These are phyloP conservation scores for Guadua angustifolia DNA, from an alignment of 176 grass and related monocot species.

Conservation along the genomic window DNA sequence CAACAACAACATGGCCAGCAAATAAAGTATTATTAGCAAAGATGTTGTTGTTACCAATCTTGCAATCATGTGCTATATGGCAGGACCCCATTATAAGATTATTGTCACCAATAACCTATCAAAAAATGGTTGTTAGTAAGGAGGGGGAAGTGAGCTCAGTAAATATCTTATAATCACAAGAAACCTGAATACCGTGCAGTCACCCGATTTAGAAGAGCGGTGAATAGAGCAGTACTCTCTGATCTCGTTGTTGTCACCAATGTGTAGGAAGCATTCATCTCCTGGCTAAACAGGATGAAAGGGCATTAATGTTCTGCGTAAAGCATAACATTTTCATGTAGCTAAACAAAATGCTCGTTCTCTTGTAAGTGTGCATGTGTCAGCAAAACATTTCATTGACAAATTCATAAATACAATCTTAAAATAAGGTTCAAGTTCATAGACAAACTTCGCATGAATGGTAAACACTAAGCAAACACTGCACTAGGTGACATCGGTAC, in stretches of 20 bases:
- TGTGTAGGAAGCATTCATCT: conserved; percentile 77
- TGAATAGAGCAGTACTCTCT: conserved; percentile 85
- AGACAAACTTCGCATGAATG: conserved; percentile 1
- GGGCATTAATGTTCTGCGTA: conserved; percentile 1
- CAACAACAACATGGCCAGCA: conserved; percentile 84
- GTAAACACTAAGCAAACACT: neutral
- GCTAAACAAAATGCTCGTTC: neutral
- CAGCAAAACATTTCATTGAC: neutral
- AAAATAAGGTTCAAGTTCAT: conserved; percentile 1
- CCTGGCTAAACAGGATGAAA: conserved; percentile 51
- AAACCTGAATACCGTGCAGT: conserved; percentile 65
- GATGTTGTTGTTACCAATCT: conserved; percentile 87
- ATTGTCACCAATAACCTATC: conserved; percentile 83
- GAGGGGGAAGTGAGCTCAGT: neutral
- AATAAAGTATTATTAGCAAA: conserved; percentile 94
- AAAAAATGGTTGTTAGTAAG: conserved; percentile 38
- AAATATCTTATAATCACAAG: conserved; percentile 46
- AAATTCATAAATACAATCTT: conserved; percentile 3
- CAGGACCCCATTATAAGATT: conserved; percentile 94
- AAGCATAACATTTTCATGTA: conserved; percentile 37
- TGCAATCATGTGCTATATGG: conserved; percentile 95
- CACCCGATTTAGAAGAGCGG: conserved; percentile 76
- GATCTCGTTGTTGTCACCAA: conserved; percentile 83
- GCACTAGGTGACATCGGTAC: neutral
- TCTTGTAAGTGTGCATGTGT: conserved; percentile 1